A percentile compares a stretch with the other conserved stretches of the same genome.
Evolutionary conservation across 306 rosid species (phyloP).

Genomic region (Vigna radiata): DNA sequence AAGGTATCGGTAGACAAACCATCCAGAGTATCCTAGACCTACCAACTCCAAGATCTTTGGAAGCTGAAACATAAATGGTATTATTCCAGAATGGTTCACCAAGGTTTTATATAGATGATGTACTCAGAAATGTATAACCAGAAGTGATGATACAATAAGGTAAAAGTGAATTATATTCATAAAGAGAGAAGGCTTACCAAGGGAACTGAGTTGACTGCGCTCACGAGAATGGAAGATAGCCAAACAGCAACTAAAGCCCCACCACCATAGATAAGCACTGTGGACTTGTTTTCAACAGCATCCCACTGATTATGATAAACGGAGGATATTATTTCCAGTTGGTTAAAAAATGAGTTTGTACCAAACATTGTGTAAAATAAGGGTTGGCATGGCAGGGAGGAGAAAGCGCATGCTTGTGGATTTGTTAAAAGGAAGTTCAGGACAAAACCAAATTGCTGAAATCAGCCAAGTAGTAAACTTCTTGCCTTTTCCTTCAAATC

Average conservation of each 20-base stretch:
- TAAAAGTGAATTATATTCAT: slow-evolving; percentile 3
- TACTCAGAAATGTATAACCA: slow-evolving; percentile 8
- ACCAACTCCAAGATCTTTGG: slow-evolving; percentile 97
- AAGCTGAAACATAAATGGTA: slow-evolving; percentile 63
- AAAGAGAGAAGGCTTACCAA: slow-evolving; percentile 61
- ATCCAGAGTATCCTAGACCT: slow-evolving; percentile 97
- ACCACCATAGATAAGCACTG: slow-evolving; percentile 91
- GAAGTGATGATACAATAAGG: neutral
- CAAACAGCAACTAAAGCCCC: slow-evolving; percentile 88
- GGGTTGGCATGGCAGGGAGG: too few relatives aligned
- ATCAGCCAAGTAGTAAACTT: slow-evolving; percentile 31
- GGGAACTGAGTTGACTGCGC: slow-evolving; percentile 96
- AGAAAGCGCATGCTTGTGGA: neutral
- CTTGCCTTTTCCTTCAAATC: slow-evolving; percentile 97
- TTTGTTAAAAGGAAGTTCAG: slow-evolving; percentile 28
- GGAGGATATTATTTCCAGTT: slow-evolving; percentile 38
- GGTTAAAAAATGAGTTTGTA: neutral
- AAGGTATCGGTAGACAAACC: slow-evolving; percentile 99
- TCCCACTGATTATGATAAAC: slow-evolving; percentile 77
- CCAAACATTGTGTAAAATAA: too few relatives aligned
- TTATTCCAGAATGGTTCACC: slow-evolving; percentile 37
- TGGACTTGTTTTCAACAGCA: slow-evolving; percentile 94
- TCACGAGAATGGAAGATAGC: slow-evolving; percentile 85
- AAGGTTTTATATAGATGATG: neutral
- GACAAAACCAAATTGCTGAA: slow-evolving; percentile 36